phyloP scores from a whole-genome alignment of 805 yeast species.

The Henningerozyma blattae region DNA sequence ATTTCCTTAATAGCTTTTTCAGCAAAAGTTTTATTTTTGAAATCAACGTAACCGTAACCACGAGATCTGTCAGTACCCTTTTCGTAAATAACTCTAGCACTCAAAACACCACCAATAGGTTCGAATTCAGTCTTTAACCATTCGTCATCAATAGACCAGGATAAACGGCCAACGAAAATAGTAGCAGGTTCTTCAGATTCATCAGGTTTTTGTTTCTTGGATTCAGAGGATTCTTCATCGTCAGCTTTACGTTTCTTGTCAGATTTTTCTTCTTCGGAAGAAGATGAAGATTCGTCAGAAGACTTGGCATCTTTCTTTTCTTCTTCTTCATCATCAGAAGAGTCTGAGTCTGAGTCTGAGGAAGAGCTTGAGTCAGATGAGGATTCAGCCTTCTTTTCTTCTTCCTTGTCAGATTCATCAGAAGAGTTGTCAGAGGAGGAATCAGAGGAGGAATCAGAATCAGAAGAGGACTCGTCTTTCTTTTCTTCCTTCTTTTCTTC shows the following conservation, averaged over 20 bases:
- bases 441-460: conserved; percentile 25
- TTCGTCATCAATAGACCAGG: conserved; percentile 94
- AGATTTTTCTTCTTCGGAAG: conserved; percentile 26
- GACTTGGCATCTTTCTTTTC: conserved; percentile 11
- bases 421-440: conserved; percentile 27
- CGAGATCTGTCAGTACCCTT: conserved; percentile 85
- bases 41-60: conserved; percentile 98
- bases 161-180: conserved; percentile 89
- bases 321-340: conserved; percentile 8
- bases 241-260: conserved; percentile 24
- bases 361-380: conserved; percentile 23
- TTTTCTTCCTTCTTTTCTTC: conserved; percentile 6
- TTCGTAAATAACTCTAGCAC: conserved; percentile 91
- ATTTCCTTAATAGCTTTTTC: conserved; percentile 72
- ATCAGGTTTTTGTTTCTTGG: conserved; percentile 42
- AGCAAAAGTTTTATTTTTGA: conserved; percentile 63
- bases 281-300: conserved; percentile 6
- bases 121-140: conserved; percentile 86
- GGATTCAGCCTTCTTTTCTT: conserved; percentile 8
- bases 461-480: conserved; percentile 7
- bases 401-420: too few species aligned
- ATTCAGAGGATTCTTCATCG: conserved; percentile 28
- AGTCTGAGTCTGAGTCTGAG: conserved; percentile 25
- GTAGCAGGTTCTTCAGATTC: conserved; percentile 63
- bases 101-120: conserved; percentile 63